Evolutionary conservation across 2,329 filamentous ascomycete genomes (phyloP), one percentile per base, ranked within the genome.

Genomic region (Penicillium verrucosum): DNA sequence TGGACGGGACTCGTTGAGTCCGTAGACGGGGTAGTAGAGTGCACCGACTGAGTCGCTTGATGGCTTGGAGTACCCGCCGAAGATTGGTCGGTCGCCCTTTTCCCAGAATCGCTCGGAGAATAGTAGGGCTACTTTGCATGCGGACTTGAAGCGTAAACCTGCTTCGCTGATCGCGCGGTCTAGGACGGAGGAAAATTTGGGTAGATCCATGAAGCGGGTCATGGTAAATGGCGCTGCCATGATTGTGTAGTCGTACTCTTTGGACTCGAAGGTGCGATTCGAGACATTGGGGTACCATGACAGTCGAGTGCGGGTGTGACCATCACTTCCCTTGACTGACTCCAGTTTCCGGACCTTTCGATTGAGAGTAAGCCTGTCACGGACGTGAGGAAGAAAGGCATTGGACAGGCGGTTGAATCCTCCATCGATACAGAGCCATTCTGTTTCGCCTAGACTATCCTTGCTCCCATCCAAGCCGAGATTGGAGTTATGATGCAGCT

Each of bases 241-340:
- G 41, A 77, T 68, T 1, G 73, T 65, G 54, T 76, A 76, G 52
- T 77, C 74, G 34, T 74, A 77, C 1, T 65, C 62, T n/a, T 72
- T 69, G 4, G 64, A 61, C 30, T 68, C 60, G 37, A 45, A 61
- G 14, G 65, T 68, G n/a, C 63, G 60, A 38, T 68, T 65, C 2
- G 47, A 56, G 25, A 62, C 49, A 18, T 41, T 57, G n/a, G 64
- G 63, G 43, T 62, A 67, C 66, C 66, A 68, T 3, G 61, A 67
- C 4, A 68, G 45, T 10, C 58, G 56, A 2, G 65, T 66, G 8
- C 55, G 46, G 3, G 56, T 62, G 10, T 49, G 54, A 8, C 56
- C 56, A 21, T 62, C 47, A 3, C 36, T 46, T 11, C 42, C 51
- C 32, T 47, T 30, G 14, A 66, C 14, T 5, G 62, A 37, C 38